phyloP scores from a whole-genome alignment of 2,329 filamentous ascomycete species.

The Ceratocystis variospora region DNA sequence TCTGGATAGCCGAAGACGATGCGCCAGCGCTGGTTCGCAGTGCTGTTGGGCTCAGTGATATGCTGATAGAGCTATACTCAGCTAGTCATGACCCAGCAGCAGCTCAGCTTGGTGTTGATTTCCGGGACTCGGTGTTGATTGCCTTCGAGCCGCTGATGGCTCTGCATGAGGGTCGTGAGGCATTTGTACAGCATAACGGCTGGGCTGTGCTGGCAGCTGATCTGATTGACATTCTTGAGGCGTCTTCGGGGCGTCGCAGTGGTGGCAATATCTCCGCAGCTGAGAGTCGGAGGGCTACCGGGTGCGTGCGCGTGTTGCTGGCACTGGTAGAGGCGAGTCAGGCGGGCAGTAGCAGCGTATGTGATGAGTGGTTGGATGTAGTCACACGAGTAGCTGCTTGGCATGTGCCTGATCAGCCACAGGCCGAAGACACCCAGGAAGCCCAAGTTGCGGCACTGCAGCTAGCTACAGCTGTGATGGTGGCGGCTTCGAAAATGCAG shows the following conservation, averaged over 20 bases:
- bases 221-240: constrained; percentile 32
- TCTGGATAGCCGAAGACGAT: constrained; percentile 59
- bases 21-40: constrained; percentile 43
- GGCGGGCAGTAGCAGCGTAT: constrained; percentile 26
- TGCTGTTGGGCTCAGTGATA: constrained; percentile 45
- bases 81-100: constrained; percentile 15
- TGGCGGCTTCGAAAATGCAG: constrained; percentile 33
- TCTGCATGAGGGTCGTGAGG: constrained; percentile 33
- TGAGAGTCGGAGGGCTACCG: constrained; percentile 36
- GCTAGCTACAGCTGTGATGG: constrained; percentile 40
- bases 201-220: constrained; percentile 42
- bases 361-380: constrained; percentile 44
- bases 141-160: constrained; percentile 45
- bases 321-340: constrained; percentile 35
- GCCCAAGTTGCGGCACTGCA: constrained; percentile 42
- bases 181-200: constrained; percentile 38
- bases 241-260: background rate
- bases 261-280: constrained; percentile 20
- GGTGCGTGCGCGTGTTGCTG: constrained; percentile 43
- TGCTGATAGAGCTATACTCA: constrained; percentile 49
- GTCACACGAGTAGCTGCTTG: constrained; percentile 39
- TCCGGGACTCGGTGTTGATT: constrained; percentile 43
- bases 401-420: constrained; percentile 28
- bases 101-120: constrained; percentile 32
- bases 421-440: constrained; percentile 29